phyloP scores from a whole-genome alignment of 2,329 filamentous ascomycete species.

The Tolypocladium cylindrosporum region DNA sequence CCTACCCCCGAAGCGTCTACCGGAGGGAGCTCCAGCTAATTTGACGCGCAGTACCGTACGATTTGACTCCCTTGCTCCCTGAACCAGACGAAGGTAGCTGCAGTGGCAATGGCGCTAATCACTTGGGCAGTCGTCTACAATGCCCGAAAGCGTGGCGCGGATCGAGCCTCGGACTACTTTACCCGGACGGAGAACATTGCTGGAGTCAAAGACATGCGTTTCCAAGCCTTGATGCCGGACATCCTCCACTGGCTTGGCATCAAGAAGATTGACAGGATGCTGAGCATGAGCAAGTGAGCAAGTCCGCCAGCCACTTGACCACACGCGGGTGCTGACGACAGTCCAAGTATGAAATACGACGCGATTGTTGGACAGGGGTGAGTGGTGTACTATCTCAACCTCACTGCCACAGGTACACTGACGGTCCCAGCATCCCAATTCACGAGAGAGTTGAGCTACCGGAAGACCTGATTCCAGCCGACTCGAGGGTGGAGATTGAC shows the following conservation, averaged over 20 bases:
- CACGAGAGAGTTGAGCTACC: conserved; percentile 85
- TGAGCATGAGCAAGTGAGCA: conserved; percentile 91
- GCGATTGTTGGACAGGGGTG: conserved; percentile 75
- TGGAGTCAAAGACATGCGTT: conserved; percentile 93
- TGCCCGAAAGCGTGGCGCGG: conserved; percentile 67
- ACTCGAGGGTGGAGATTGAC: conserved; percentile 96
- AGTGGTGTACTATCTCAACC: not conserved
- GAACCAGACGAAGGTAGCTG: not conserved
- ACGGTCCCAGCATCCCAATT: conserved; percentile 60
- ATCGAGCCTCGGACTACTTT: conserved; percentile 87
- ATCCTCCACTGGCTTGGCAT: conserved; percentile 98
- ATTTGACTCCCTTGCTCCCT: conserved; percentile 4
- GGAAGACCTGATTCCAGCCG: conserved; percentile 85
- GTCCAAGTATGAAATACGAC: conserved; percentile 73
- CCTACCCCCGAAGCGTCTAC: too few species aligned
- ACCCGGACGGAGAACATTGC: conserved; percentile 97
- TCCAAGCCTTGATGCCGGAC: conserved; percentile 96
- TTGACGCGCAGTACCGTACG: conserved; percentile 33
- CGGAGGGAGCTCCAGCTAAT: conserved; percentile 16
- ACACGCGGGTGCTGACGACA: conserved; percentile 13
- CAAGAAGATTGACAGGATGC: conserved; percentile 96
- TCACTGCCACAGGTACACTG: not conserved
- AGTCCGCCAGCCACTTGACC: not conserved
- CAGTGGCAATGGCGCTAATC: not conserved
- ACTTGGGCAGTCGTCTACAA: conserved; percentile 55